Conservation (phyloP, 805 yeast species). For the Ogataea thermomethanolica region DNA sequence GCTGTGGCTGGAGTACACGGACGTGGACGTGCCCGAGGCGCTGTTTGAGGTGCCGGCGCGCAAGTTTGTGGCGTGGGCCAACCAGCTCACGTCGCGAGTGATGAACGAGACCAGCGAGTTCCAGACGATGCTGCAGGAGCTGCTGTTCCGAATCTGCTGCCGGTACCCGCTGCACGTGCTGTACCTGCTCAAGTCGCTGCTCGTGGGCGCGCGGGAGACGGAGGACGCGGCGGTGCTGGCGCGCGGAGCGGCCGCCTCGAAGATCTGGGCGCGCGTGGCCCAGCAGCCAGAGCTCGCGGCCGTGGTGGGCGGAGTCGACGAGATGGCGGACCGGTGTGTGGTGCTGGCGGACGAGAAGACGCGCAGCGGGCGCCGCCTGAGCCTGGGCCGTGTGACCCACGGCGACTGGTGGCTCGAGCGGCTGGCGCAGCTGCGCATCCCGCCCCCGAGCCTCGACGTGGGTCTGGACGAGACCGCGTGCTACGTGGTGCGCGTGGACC, state of each 20-base stretch:
- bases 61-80: slow-evolving; percentile 75
- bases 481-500: slow-evolving; percentile 49
- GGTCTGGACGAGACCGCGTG: slow-evolving; percentile 34
- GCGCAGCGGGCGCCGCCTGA: slow-evolving; percentile 31
- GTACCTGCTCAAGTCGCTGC: slow-evolving; percentile 57
- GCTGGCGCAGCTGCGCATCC: slow-evolving; percentile 46
- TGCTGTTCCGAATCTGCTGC: slow-evolving; percentile 37
- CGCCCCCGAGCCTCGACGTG: slow-evolving; percentile 58
- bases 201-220: slow-evolving; percentile 31
- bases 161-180: slow-evolving; percentile 72
- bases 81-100: slow-evolving; percentile 74
- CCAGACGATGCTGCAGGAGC: slow-evolving; percentile 46
- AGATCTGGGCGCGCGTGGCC: slow-evolving; percentile 43
- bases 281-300: slow-evolving; percentile 4
- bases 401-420: slow-evolving; percentile 57
- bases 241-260: slow-evolving; percentile 50
- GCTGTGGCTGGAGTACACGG: slow-evolving; percentile 66
- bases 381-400: slow-evolving; percentile 34
- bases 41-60: slow-evolving; percentile 46
- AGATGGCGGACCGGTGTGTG: slow-evolving; percentile 49
- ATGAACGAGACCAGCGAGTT: slow-evolving; percentile 46
- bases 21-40: slow-evolving; percentile 31
- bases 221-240: slow-evolving; percentile 40
- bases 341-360: slow-evolving; percentile 47
- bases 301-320: slow-evolving; percentile 42